Percentiles rank a stretch among this genome's conserved stretches.
phyloP scores from a whole-genome alignment of 2,329 filamentous ascomycete species.

The Botrytis deweyae region DNA sequence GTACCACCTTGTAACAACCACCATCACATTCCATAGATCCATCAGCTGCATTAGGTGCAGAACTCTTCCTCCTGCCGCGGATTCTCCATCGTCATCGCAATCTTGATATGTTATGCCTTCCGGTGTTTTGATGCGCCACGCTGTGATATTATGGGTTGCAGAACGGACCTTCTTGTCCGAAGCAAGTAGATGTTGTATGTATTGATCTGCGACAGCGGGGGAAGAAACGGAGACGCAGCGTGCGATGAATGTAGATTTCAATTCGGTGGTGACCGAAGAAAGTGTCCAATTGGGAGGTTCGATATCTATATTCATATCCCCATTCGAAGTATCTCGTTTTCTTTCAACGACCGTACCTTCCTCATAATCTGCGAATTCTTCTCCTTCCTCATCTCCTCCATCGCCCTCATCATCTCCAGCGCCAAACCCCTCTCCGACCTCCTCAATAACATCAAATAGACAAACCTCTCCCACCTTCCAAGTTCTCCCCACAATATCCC shows the following conservation, averaged over 20 bases:
- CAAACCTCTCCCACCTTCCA: constrained; percentile 77
- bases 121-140: constrained; percentile 75
- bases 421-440: constrained; percentile 48
- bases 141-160: constrained; percentile 93
- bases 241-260: constrained; percentile 85
- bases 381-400: background rate
- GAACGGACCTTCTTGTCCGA: constrained; percentile 81
- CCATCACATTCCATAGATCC: constrained; percentile 89
- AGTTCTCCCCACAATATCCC: constrained; percentile 63
- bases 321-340: constrained; percentile 26
- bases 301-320: constrained; percentile 8
- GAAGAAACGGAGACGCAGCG: constrained; percentile 69
- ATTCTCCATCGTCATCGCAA: constrained; percentile 94
- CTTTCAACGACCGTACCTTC: background rate
- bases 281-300: constrained; percentile 61
- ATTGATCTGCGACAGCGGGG: constrained; percentile 67
- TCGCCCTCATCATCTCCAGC: background rate
- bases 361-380: background rate
- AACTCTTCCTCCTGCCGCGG: constrained; percentile 81
- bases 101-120: constrained; percentile 69
- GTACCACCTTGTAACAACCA: constrained; percentile 94
- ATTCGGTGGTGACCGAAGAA: constrained; percentile 72
- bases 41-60: constrained; percentile 92
- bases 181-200: constrained; percentile 71
- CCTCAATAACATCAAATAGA: constrained; percentile 87